Evolutionary conservation across 257 asterid species (phyloP).

Genomic region (Eustoma russellianum): DNA sequence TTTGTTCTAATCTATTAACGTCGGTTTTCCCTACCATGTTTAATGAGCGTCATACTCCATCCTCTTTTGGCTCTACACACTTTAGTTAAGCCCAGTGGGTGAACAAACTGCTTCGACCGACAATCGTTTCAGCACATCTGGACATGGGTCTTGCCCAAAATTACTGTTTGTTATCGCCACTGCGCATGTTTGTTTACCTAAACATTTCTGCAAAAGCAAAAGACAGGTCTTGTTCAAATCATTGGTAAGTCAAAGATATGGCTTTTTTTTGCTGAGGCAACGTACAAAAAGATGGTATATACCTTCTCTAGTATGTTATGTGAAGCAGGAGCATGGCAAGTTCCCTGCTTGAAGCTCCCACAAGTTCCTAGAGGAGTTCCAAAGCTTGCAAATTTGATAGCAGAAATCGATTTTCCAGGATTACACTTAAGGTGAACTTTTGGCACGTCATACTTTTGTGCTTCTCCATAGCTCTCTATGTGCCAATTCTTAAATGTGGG

Average conservation of each 20-base stretch:
- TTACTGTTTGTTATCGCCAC: slow-evolving; percentile 62
- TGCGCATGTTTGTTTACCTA: slow-evolving; percentile 59
- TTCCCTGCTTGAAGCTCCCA: slow-evolving; percentile 79
- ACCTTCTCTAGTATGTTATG: slow-evolving; percentile 58
- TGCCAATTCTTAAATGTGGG: slow-evolving; percentile 80
- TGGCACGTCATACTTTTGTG: slow-evolving; percentile 52
- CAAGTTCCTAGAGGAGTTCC: slow-evolving; percentile 92
- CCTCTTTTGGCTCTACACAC: background rate
- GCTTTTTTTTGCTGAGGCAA: background rate
- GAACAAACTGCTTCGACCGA: slow-evolving; percentile 81
- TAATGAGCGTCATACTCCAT: background rate
- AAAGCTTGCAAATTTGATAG: slow-evolving; percentile 92
- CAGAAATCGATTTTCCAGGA: slow-evolving; percentile 55
- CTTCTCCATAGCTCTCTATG: slow-evolving; percentile 56
- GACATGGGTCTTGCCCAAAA: slow-evolving; percentile 84
- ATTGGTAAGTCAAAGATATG: background rate
- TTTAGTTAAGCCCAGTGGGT: slow-evolving; percentile 11
- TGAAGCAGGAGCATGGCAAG: slow-evolving; percentile 80
- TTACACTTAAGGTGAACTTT: slow-evolving; percentile 69
- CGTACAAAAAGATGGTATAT: background rate
- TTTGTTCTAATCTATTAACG: slow-evolving; percentile 4
- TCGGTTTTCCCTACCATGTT: slow-evolving; percentile 3
- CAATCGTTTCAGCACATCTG: slow-evolving; percentile 59
- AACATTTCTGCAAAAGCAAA: slow-evolving; percentile 60
- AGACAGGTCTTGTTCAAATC: background rate